A percentile compares a stretch with the other conserved stretches of the same genome.
phyloP scores from a whole-genome alignment of 2,329 filamentous ascomycete genomes.

The Colletotrichum lindemuthianum region DNA sequence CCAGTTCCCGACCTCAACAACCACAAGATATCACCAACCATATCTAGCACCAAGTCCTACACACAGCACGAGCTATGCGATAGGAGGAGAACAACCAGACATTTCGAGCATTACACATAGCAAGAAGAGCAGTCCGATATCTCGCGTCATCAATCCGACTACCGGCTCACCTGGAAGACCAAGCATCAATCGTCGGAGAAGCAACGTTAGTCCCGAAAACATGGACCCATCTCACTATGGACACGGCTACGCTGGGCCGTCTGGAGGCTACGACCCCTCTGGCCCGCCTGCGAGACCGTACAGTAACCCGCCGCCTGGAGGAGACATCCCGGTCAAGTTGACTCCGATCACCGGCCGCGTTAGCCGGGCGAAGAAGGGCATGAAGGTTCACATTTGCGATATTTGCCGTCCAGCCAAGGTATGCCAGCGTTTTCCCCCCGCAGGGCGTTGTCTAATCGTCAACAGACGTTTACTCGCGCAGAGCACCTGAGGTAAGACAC shows the following conservation, averaged over 20 bases:
- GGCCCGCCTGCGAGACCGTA: constrained; percentile 54
- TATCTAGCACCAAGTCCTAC: constrained; percentile 44
- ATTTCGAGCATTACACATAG: constrained; percentile 45
- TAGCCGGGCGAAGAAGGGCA: constrained; percentile 67
- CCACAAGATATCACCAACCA: constrained; percentile 45
- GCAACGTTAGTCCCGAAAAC: constrained; percentile 59
- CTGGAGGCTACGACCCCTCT: constrained; percentile 38
- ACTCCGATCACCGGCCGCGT: constrained; percentile 67
- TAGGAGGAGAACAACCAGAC: constrained; percentile 46
- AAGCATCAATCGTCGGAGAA: constrained; percentile 48
- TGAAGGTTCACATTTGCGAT: constrained; percentile 66
- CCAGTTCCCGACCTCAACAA: constrained; percentile 47
- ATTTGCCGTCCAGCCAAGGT: constrained; percentile 63
- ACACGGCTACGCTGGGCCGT: constrained; percentile 38
- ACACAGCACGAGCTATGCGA: constrained; percentile 52
- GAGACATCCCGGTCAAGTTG: constrained; percentile 57
- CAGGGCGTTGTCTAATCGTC: constrained; percentile 7
- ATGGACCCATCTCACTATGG: constrained; percentile 54
- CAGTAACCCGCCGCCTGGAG: constrained; percentile 43
- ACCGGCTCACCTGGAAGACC: constrained; percentile 37
- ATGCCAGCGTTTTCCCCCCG: constrained; percentile 26
- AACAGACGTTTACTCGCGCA: constrained; percentile 69
- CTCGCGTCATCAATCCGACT: constrained; percentile 43
- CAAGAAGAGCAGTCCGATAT: constrained; percentile 49
- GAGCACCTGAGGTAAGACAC: constrained; percentile 66